phyloP scores from a whole-genome alignment of 768 basidiomycete genomes.

The Chalciporus chontae region DNA sequence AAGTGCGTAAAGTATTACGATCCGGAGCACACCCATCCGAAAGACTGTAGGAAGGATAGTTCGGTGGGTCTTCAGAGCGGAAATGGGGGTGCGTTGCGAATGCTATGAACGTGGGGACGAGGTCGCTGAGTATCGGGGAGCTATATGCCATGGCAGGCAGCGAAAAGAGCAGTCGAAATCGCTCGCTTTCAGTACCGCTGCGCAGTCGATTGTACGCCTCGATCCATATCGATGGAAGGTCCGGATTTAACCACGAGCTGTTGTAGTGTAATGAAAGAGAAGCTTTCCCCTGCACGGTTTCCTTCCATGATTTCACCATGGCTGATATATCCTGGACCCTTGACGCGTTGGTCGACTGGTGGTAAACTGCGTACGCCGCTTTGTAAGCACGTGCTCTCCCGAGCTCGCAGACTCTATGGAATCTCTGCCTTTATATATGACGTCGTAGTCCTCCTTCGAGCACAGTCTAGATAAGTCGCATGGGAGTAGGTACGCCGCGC shows the following conservation, averaged over 20 bases:
- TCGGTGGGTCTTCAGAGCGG: constrained; percentile 13
- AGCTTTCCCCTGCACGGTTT: not conserved
- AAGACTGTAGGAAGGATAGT: constrained; percentile 9
- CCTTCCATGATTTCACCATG: constrained; percentile 10
- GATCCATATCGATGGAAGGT: constrained; percentile 25
- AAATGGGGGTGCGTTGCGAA: constrained; percentile 20
- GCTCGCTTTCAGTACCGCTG: constrained; percentile 2
- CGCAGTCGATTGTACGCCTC: constrained; percentile 28
- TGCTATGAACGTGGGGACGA: constrained; percentile 32
- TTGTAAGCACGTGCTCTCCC: constrained; percentile 15
- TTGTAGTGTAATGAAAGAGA: constrained; percentile 22
- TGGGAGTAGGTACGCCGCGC: constrained; percentile 14
- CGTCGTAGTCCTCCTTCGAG: not conserved
- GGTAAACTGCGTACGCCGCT: constrained; percentile 8
- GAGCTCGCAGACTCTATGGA: not conserved
- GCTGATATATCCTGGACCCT: not conserved
- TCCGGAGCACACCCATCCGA: constrained; percentile 1
- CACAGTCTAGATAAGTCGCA: constrained; percentile 4
- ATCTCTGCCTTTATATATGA: constrained; percentile 13
- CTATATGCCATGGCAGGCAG: constrained; percentile 32
- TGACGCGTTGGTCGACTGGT: not conserved
- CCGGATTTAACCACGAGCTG: constrained; percentile 25
- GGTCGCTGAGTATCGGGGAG: constrained; percentile 5
- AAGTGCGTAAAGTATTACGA: too few species aligned
- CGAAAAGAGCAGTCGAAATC: constrained; percentile 28